phyloP scores from a whole-genome alignment of 495 filamentous ascomycete genomes.

The Hypoxylon fuscum region DNA sequence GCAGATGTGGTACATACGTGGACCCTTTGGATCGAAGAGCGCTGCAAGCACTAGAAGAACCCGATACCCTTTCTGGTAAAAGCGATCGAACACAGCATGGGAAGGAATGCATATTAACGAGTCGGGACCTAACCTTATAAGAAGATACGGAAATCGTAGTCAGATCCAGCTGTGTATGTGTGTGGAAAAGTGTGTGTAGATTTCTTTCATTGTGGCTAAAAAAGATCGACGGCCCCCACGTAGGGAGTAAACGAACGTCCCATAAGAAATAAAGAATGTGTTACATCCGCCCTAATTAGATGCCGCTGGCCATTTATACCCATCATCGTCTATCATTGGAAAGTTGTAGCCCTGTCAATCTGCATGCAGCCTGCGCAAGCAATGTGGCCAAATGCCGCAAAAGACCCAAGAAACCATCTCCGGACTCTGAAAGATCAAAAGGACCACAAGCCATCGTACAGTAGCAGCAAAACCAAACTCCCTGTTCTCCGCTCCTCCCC shows the following conservation, averaged over 20 bases:
- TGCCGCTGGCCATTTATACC: slow-evolving; percentile 21
- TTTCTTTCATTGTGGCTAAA: slow-evolving; percentile 26
- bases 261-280: slow-evolving; percentile 11
- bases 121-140: slow-evolving; percentile 23
- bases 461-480: slow-evolving; percentile 7
- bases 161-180: slow-evolving; percentile 33
- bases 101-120: slow-evolving; percentile 25
- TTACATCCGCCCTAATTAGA: slow-evolving; percentile 7
- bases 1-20: not conserved
- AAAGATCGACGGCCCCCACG: slow-evolving; percentile 40
- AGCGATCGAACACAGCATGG: slow-evolving; percentile 23
- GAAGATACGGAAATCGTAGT: slow-evolving; percentile 30
- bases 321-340: slow-evolving; percentile 21
- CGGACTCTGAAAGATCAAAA: not conserved
- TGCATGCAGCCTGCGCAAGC: slow-evolving; percentile 24
- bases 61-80: slow-evolving; percentile 34
- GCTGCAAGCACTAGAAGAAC: not conserved
- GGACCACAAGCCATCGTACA: slow-evolving; percentile 19
- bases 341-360: slow-evolving; percentile 9
- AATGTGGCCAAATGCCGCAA: slow-evolving; percentile 18
- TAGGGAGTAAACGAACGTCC: slow-evolving; percentile 6
- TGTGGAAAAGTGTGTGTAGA: slow-evolving; percentile 9
- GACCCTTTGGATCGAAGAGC: not conserved
- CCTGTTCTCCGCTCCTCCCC: slow-evolving; percentile 5
- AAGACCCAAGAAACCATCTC: not conserved